Evolutionary conservation across 331 rosid genomes (phyloP).

Genomic region (Phaseolus coccineus): DNA sequence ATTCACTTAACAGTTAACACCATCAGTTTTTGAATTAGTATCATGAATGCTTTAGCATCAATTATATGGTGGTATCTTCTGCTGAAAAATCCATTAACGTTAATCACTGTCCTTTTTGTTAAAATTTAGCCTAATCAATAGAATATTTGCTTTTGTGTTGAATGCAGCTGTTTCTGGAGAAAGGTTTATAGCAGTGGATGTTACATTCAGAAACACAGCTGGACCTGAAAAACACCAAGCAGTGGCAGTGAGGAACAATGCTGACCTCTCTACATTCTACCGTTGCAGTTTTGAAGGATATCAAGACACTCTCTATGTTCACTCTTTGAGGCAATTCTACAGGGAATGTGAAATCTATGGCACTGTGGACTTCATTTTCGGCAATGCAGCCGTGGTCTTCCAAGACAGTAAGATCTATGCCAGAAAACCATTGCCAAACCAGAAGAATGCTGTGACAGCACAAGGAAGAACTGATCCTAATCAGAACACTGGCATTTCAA

Average conservation of each 20-base stretch:
- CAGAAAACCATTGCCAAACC: constrained; percentile 61
- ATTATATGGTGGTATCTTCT: not conserved
- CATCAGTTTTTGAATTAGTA: not conserved
- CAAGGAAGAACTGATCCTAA: constrained; percentile 80
- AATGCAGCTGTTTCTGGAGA: constrained; percentile 76
- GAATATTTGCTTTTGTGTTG: not conserved
- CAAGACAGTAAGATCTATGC: constrained; percentile 71
- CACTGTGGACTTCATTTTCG: constrained; percentile 76
- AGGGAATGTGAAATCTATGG: constrained; percentile 72
- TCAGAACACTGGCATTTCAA: constrained; percentile 78
- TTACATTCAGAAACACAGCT: constrained; percentile 81
- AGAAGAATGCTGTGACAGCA: constrained; percentile 71
- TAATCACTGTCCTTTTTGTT: too few species aligned
- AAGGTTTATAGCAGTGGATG: constrained; percentile 71
- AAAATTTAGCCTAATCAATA: too few species aligned
- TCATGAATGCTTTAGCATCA: not conserved
- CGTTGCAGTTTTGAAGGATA: constrained; percentile 84
- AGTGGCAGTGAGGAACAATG: constrained; percentile 79
- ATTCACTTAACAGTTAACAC: not conserved
- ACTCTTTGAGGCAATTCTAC: constrained; percentile 77
- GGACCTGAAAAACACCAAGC: constrained; percentile 83
- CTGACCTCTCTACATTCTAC: constrained; percentile 80
- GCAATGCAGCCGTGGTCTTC: constrained; percentile 77
- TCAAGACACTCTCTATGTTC: constrained; percentile 80
- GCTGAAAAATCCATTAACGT: not conserved